These are phyloP conservation scores for Skeletonema menzelii DNA, from an alignment of 108 stramenopile species.

Conservation along the genomic window DNA sequence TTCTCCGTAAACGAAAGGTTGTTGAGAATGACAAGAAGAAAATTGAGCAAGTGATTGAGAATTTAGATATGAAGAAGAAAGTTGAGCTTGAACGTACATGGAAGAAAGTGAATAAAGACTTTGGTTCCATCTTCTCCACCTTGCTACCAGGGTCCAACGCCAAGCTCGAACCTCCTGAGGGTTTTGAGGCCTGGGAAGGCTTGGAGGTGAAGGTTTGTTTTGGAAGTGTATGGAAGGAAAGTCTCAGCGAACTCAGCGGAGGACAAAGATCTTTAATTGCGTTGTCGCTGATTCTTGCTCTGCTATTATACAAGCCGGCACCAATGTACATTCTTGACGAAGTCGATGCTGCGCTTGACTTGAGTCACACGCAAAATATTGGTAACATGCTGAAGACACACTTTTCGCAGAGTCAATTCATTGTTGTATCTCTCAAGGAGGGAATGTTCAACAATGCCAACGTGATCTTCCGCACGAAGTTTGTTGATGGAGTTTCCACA, in stretches of 20 bases:
- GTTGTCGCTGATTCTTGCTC: conserved; percentile 94
- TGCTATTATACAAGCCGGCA: conserved; percentile 98
- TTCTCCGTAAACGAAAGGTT: conserved; percentile 93
- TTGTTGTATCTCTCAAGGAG: conserved; percentile 97
- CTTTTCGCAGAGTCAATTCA: conserved; percentile 98
- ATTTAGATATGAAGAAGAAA: conserved; percentile 96
- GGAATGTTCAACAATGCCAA: conserved; percentile 99
- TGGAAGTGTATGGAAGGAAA: conserved; percentile 97
- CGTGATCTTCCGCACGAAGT: conserved; percentile 98
- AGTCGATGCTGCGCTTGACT: conserved; percentile 97
- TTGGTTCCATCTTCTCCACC: conserved; percentile 98
- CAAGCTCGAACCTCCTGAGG: conserved; percentile 96
- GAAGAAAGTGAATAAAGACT: conserved; percentile 97
- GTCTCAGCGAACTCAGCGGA: conserved; percentile 97
- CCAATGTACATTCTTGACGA: conserved; percentile 99
- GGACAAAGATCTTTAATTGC: conserved; percentile 98
- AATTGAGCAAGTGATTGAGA: conserved; percentile 95
- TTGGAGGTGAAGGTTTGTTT: conserved; percentile 98
- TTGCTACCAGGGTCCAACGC: conserved; percentile 95
- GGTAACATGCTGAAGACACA: conserved; percentile 99
- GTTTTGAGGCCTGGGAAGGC: conserved; percentile 92
- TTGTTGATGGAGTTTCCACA: conserved; percentile 98
- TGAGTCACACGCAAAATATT: conserved; percentile 99
- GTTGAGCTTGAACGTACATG: conserved; percentile 93
- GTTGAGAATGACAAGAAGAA: conserved; percentile 99